Evolutionary conservation across 2,329 filamentous ascomycete genomes (phyloP), one percentile per base, ranked within the genome.

Genomic region (Purpureocillium takamizusanense): DNA sequence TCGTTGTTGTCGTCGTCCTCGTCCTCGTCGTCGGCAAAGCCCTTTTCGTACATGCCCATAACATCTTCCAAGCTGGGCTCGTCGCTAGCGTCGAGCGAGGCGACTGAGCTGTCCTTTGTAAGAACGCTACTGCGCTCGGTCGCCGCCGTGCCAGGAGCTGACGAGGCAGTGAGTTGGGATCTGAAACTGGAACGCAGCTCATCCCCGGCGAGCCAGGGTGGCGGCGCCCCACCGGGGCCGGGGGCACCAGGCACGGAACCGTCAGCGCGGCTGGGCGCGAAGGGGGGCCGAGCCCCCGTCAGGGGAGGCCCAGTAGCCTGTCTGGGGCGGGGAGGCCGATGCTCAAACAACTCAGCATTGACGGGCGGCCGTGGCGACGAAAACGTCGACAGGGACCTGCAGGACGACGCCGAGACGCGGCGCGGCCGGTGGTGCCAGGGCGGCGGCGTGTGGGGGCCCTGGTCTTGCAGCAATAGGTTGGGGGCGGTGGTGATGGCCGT

Each of bases 121-220:
- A 82, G 59, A 36, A 92, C 71, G 53, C 88, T 95, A 57, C 86
- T 94, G 44, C 86, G 74, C 54, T 90, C 86, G 1, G 86, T 94
- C n/a, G 81, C 78, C 5, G 59, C 48, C 3, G 72, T 74, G 17
- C 82, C 88, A 25, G 71, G 72, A 18, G 65, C 63, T 5, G 72
- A 73, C 3, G 73, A 76, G 28, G 65, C 56, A 14, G 73, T 72
- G 37, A 70, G 56, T 44, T 77, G 73, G 12, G 74, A 76, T 39
- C 73, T 69, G 49, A 69, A 73, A 56, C 73, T 78, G 1, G 70
- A 72, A 28, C 74, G 66, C 25, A 68, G 59, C 52, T 75, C 72
- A 40, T 75, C 72, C 39, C 63, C 66, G 42, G 62, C 61, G 44
- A 72, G 51, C 59, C 73, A 74, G 29, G 68, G 70, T 25, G 66